A percentile compares a stretch with the other conserved stretches of the same genome.
Evolutionary conservation across 2,329 filamentous ascomycete species (phyloP).

Genomic region (Ophiognomonia clavigignenti-juglandacearum): DNA sequence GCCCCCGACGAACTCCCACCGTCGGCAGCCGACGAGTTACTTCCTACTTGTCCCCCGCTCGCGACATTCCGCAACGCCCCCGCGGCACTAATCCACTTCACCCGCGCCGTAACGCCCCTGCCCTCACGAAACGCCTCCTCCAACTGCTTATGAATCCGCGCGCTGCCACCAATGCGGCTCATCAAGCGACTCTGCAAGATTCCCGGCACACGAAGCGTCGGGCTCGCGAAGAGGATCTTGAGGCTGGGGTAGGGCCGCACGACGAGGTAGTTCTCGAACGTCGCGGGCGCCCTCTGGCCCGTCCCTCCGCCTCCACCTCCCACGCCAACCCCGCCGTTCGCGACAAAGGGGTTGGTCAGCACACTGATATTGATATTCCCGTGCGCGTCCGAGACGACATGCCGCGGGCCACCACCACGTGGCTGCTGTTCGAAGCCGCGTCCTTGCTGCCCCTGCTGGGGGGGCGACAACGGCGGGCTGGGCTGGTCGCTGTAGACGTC

Average conservation of each 20-base stretch:
- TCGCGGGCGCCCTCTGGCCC: conserved; percentile 29
- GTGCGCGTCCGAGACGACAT: background rate
- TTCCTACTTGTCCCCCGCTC: too few relatives aligned
- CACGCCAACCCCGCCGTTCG: too few relatives aligned
- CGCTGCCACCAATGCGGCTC: conserved; percentile 46
- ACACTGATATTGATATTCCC: conserved; percentile 3
- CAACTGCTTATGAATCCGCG: conserved; percentile 42
- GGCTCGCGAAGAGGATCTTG: conserved; percentile 64
- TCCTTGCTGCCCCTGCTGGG: background rate
- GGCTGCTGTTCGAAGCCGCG: background rate
- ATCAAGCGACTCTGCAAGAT: conserved; percentile 59
- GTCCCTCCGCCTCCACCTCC: too few relatives aligned
- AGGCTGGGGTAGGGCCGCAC: conserved; percentile 62
- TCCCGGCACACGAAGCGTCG: conserved; percentile 60
- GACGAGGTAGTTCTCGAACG: conserved; percentile 57
- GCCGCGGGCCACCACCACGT: too few relatives aligned
- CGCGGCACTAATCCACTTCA: conserved; percentile 58
- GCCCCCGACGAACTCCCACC: too few relatives aligned
- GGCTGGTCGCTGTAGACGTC: too few relatives aligned
- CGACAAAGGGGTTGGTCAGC: background rate
- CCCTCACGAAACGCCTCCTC: conserved; percentile 60
- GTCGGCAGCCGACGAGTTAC: too few relatives aligned
- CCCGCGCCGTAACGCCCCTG: conserved; percentile 68
- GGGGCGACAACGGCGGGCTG: conserved; percentile 16
- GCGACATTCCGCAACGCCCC: conserved; percentile 15